Percentiles rank a stretch among this genome's conserved stretches.
Evolutionary conservation across 2,329 filamentous ascomycete genomes (phyloP).

Genomic region (Zelopaecilomyces penicillatus): DNA sequence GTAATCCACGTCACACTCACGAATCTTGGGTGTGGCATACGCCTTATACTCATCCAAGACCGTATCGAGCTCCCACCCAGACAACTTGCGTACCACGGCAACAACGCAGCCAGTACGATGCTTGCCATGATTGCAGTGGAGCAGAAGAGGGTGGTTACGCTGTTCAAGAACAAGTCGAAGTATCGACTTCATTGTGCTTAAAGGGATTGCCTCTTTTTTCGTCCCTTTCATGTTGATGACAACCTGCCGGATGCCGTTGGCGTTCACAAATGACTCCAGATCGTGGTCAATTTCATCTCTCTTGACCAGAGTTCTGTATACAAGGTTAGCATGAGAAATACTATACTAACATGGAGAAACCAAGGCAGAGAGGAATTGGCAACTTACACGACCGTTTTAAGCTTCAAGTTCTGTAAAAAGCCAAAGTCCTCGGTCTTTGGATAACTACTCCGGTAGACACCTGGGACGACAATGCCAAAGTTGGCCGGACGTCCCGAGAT

Average conservation of each 20-base stretch:
- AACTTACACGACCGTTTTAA: slow-evolving; percentile 73
- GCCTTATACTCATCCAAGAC: slow-evolving; percentile 66
- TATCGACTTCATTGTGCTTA: slow-evolving; percentile 60
- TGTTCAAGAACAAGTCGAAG: slow-evolving; percentile 63
- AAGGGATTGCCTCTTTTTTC: slow-evolving; percentile 66
- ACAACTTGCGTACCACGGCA: slow-evolving; percentile 65
- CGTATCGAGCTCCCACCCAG: slow-evolving; percentile 54
- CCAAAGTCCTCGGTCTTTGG: slow-evolving; percentile 62
- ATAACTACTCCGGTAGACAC: slow-evolving; percentile 76
- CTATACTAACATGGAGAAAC: background rate
- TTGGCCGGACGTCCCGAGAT: slow-evolving; percentile 48
- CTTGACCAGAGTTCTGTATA: slow-evolving; percentile 50
- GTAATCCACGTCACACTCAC: slow-evolving; percentile 53
- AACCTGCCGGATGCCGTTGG: slow-evolving; percentile 61
- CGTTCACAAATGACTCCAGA: slow-evolving; percentile 53
- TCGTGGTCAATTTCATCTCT: slow-evolving; percentile 47
- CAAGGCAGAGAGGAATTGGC: slow-evolving; percentile 3
- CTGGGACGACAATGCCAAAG: slow-evolving; percentile 65
- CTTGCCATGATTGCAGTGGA: slow-evolving; percentile 93
- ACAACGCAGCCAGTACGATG: slow-evolving; percentile 89
- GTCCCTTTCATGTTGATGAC: slow-evolving; percentile 79
- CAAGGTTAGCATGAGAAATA: background rate
- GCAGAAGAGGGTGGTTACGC: slow-evolving; percentile 68
- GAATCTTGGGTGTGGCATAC: slow-evolving; percentile 53
- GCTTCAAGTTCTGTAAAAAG: slow-evolving; percentile 56